Conservation (phyloP, 129 eudicot genomes). For the Artemisia argyi region DNA sequence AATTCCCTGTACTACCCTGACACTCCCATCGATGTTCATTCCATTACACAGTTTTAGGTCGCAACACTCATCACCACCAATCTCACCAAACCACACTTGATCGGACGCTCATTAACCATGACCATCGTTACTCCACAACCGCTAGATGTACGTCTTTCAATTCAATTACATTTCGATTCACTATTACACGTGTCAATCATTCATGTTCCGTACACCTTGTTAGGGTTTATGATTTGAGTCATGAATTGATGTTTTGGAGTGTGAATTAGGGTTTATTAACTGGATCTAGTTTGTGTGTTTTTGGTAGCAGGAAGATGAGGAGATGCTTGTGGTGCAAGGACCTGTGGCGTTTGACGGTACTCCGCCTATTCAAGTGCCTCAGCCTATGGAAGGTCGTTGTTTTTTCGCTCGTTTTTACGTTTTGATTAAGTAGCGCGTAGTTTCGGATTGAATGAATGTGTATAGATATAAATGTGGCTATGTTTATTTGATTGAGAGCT, state of each 20-base stretch:
- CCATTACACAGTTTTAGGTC: constrained; percentile 38
- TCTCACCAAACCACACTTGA: constrained; percentile 43
- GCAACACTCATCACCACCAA: constrained; percentile 32
- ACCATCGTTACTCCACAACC: constrained; percentile 86
- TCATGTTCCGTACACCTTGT: constrained; percentile 23
- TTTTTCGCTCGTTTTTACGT: constrained; percentile 1
- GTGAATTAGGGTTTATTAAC: constrained; percentile 25
- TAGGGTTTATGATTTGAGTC: constrained; percentile 28
- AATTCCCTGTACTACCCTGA: constrained; percentile 34
- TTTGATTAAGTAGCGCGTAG: neutral
- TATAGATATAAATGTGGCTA: constrained; percentile 18
- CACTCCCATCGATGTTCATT: constrained; percentile 34
- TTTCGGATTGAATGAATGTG: neutral
- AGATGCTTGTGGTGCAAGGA: constrained; percentile 76
- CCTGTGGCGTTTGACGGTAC: constrained; percentile 52
- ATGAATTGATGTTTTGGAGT: constrained; percentile 19
- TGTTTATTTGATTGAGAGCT: too few species aligned
- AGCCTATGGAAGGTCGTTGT: constrained; percentile 82
- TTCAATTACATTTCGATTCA: neutral
- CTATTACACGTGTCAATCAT: constrained; percentile 13
- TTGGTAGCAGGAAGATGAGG: constrained; percentile 82
- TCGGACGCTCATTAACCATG: constrained; percentile 54
- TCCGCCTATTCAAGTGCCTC: constrained; percentile 46
- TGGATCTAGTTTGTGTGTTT: constrained; percentile 10
- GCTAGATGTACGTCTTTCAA: constrained; percentile 62